Conservation (phyloP, 2,329 filamentous ascomycete genomes). For the Fusarium solani-melongenae region DNA sequence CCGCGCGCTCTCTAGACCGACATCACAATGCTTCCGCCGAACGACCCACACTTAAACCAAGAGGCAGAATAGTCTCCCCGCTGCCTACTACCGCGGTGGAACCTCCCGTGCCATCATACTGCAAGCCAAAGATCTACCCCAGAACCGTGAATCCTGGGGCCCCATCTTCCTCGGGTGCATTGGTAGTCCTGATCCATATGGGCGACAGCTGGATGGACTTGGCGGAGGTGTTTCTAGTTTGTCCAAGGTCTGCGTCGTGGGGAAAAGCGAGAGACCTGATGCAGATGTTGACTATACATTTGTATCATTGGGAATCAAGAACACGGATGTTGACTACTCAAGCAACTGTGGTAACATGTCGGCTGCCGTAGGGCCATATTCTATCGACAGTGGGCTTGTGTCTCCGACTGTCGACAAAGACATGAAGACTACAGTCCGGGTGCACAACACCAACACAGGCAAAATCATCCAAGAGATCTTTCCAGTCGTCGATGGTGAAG, state of each 20-base stretch:
- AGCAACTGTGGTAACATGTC: conserved; percentile 79
- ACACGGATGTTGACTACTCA: conserved; percentile 67
- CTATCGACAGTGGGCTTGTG: conserved; percentile 65
- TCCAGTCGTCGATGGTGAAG: conserved; percentile 52
- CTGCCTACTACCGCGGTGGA: conserved; percentile 72
- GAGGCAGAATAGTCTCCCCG: conserved; percentile 51
- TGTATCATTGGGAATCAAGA: conserved; percentile 69
- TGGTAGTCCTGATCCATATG: conserved; percentile 72
- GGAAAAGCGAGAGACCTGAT: conserved; percentile 50
- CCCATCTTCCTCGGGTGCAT: conserved; percentile 66
- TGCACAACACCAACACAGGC: conserved; percentile 75
- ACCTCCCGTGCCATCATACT: conserved; percentile 70
- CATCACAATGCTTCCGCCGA: background rate
- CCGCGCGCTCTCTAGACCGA: background rate
- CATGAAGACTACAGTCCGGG: conserved; percentile 58
- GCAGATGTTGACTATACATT: conserved; percentile 62
- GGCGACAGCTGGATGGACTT: conserved; percentile 76
- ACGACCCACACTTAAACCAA: background rate
- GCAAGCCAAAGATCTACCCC: conserved; percentile 13
- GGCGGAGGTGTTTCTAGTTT: conserved; percentile 74
- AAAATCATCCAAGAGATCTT: conserved; percentile 69
- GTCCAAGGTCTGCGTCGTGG: conserved; percentile 75
- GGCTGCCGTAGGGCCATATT: conserved; percentile 71
- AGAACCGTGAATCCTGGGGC: conserved; percentile 30
- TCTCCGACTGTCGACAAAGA: conserved; percentile 22